Evolutionary conservation across 495 filamentous ascomycete species (phyloP), one percentile per base, ranked within the genome.

Genomic region (Amniculicola lignicola): DNA sequence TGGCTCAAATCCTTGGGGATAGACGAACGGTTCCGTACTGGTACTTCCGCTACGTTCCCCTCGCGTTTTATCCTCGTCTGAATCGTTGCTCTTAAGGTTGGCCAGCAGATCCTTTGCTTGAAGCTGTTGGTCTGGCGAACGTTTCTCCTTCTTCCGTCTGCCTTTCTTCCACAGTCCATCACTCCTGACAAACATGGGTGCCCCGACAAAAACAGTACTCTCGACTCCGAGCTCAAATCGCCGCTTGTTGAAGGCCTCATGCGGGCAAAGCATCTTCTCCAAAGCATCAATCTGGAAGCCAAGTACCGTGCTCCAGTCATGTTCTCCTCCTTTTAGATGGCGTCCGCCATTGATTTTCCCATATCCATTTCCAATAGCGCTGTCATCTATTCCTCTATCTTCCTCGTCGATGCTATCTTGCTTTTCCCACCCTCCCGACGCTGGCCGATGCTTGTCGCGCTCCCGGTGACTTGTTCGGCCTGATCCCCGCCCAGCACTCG

Each of bases 131-230:
- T 54, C 24, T 38, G 19, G 12, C 23, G 23, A 12, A 16, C 16
- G 79, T 60, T 73, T 54, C 58, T 79, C 79, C 70, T 84, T 87
- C 75, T 81, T 86, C 47, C 74, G 66, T 38, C 54, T 50, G 25
- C 82, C 79, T 74, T 90, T 95, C 69, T 81, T 82, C 93, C 93
- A 97, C 37, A 74, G 73, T 1, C 91, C 93, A 72, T 94, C 90
- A 52, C 89, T 84, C 4, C 85, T 81, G 35, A 93, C 84, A 67
- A 91, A 92, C 31, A 95, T 82, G 14, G 93, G 93, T 72, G 87
- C 88, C 2, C 91, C 88, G 6, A 96, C 77, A 65, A 93, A 95
- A 38, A 85, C 82, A 40, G 93, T 71, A 52, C 88, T 87, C 63
- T 96, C 90, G 4, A 97, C 75, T 2, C 84, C 85, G 43, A 96